Percentiles rank a stretch among this genome's conserved stretches.
These are phyloP conservation scores for Chytriomyces sp. DNA, from an alignment of 192 early-diverging fungal genomes.

Conservation along the genomic window DNA sequence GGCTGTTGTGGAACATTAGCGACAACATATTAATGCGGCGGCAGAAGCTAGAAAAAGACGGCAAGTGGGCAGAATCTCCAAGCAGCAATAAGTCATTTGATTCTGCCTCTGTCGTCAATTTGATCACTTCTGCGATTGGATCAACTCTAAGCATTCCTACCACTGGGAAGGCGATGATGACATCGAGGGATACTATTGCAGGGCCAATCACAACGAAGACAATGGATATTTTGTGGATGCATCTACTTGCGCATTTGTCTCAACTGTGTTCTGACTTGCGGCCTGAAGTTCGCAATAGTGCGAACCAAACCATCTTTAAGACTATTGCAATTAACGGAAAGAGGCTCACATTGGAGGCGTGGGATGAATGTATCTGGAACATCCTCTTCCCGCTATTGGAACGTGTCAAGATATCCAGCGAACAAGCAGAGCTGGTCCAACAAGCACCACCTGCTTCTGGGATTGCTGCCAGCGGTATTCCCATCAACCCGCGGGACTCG, in stretches of 20 bases:
- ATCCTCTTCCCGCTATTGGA: constrained; percentile 83
- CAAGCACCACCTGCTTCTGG: background rate
- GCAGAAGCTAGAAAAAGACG: constrained; percentile 53
- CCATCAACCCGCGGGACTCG: constrained; percentile 48
- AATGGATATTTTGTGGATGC: constrained; percentile 82
- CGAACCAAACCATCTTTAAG: constrained; percentile 92
- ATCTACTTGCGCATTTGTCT: constrained; percentile 81
- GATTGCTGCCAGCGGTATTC: constrained; percentile 7
- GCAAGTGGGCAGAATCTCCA: background rate
- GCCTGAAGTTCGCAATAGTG: constrained; percentile 91
- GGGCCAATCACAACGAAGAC: constrained; percentile 38
- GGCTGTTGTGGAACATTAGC: constrained; percentile 89
- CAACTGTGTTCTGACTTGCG: constrained; percentile 80
- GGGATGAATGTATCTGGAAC: constrained; percentile 85
- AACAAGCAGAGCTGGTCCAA: constrained; percentile 25
- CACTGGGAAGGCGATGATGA: background rate
- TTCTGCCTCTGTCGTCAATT: too few species aligned
- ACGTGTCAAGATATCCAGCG: constrained; percentile 61
- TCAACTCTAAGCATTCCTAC: background rate
- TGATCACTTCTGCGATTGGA: too few species aligned
- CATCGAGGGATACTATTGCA: background rate
- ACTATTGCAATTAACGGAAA: constrained; percentile 89
- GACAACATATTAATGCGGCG: constrained; percentile 82
- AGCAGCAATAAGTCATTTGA: too few species aligned
- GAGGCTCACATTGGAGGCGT: constrained; percentile 68